These are phyloP conservation scores for Saraca asoca DNA, from an alignment of 331 rosid species.

Conservation along the genomic window DNA sequence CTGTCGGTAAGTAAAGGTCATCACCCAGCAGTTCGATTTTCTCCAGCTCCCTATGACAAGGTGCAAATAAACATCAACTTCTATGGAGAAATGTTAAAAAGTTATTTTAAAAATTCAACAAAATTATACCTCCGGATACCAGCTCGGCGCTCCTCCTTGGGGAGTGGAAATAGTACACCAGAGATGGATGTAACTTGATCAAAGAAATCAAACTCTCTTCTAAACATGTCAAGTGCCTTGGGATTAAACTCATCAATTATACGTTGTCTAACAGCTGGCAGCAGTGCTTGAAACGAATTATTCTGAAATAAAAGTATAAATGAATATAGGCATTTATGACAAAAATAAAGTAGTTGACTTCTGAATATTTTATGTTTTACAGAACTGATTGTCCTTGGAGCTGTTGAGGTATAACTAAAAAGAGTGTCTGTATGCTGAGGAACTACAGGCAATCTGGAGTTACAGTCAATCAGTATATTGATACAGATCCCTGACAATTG, in stretches of 20 bases:
- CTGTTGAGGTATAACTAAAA: constrained; percentile 18
- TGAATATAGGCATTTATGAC: too few relatives aligned
- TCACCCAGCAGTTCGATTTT: constrained; percentile 84
- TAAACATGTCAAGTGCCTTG: constrained; percentile 77
- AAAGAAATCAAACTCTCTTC: constrained; percentile 92
- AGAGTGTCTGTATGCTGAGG: constrained; percentile 10
- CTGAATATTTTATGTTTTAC: constrained; percentile 11
- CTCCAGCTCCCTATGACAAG: constrained; percentile 80
- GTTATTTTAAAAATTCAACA: constrained; percentile 13
- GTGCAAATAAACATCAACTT: constrained; percentile 24
- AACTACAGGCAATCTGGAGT: constrained; percentile 24
- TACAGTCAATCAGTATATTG: not conserved
- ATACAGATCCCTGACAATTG: not conserved
- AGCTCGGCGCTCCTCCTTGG: constrained; percentile 92
- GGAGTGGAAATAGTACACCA: constrained; percentile 77
- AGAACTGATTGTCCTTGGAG: constrained; percentile 28
- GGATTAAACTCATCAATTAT: constrained; percentile 77
- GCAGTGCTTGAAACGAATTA: constrained; percentile 70
- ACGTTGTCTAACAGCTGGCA: constrained; percentile 78
- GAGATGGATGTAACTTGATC: constrained; percentile 98
- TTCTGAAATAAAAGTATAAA: constrained; percentile 60
- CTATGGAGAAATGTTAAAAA: constrained; percentile 15
- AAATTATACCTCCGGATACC: constrained; percentile 75
- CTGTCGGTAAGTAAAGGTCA: constrained; percentile 93
- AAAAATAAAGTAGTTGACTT: too few relatives aligned